Base-by-base conservation (phyloP, 2,329 filamentous ascomycete genomes). In the Neurospora sp. region DNA sequence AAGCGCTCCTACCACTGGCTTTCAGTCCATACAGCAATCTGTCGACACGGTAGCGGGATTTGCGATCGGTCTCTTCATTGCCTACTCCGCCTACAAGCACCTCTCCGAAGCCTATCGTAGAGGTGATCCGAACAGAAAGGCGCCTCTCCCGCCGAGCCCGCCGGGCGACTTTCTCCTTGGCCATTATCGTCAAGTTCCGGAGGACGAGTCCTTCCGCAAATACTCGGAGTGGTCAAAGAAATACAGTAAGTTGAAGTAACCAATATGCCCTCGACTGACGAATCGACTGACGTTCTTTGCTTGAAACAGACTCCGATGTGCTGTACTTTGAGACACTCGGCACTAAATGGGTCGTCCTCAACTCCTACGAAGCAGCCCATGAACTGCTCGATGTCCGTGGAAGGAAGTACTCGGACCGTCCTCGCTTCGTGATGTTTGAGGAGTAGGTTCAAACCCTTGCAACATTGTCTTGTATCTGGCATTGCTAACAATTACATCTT, bases 341-440 rank as follows among this genome's bases (percentile, higher is more conserved):
- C 73, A 77, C 69, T 66, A 78, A 66, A 71, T 80, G 72, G 74
- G 74, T 82, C 67, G 77, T 81, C 3, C 70, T 82, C 15, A 80
- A 81, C 74, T 79, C 75, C 67, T 72, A 78, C 15, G 72, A 77
- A 68, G 74, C 78, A 3, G 80, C 80, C 6, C 73, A 74, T 2
- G 80, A 81, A 28, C 74, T 82, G n/a, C 76, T 82, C 23, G 79
- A 80, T 33, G 79, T 77, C 68, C 76, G 79, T 6, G 79, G 80
- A 3, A 74, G 76, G 19, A 81, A 78, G 66, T 81, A 80, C 68
- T 76, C 74, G 19, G 78, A 80, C 70, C 74, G 80, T 12, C 80
- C 80, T 8, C 77, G 79, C 8, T 81, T 81, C 71, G 79, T 80
- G 70, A 76, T 78, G 70, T 78, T 78, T 70, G 76, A 78, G 70